Percentiles rank a stretch among this genome's conserved stretches.
These are phyloP conservation scores for Huntiella moniliformis DNA, from an alignment of 2,329 filamentous ascomycete species.

Conservation along the genomic window DNA sequence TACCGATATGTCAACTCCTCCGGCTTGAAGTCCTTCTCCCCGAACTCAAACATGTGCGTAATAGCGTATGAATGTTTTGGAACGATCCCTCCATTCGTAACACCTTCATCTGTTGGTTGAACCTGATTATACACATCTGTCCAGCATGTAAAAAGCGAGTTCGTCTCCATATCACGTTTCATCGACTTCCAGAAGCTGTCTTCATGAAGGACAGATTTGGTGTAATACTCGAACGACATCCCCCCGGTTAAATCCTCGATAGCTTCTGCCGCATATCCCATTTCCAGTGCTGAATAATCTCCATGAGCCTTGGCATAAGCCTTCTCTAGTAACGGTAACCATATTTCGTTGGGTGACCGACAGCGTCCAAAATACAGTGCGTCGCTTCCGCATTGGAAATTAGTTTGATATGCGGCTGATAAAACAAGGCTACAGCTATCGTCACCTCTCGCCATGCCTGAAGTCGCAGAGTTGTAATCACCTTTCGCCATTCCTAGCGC, in stretches of 20 bases:
- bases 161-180: slow-evolving; percentile 57
- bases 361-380: slow-evolving; percentile 65
- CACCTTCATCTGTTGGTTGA: slow-evolving; percentile 21
- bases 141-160: slow-evolving; percentile 50
- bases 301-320: slow-evolving; percentile 73
- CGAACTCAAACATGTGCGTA: slow-evolving; percentile 22
- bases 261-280: slow-evolving; percentile 48
- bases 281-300: slow-evolving; percentile 51
- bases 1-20: no score
- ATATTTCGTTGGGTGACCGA: slow-evolving; percentile 60
- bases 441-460: no score
- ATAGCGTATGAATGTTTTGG: slow-evolving; percentile 44
- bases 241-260: slow-evolving; percentile 42
- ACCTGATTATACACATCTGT: slow-evolving; percentile 25
- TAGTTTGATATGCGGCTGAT: slow-evolving; percentile 25
- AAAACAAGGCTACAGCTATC: no score
- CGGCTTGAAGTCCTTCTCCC: slow-evolving; percentile 17
- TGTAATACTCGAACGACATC: slow-evolving; percentile 46
- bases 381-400: slow-evolving; percentile 56
- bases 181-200: slow-evolving; percentile 57
- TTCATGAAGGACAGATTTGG: slow-evolving; percentile 47
- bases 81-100: slow-evolving; percentile 35
- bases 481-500: no score
- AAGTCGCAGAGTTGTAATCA: no score
- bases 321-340: slow-evolving; percentile 65